phyloP scores from a whole-genome alignment of 2,329 filamentous ascomycete genomes.

The Phoma herbarum region DNA sequence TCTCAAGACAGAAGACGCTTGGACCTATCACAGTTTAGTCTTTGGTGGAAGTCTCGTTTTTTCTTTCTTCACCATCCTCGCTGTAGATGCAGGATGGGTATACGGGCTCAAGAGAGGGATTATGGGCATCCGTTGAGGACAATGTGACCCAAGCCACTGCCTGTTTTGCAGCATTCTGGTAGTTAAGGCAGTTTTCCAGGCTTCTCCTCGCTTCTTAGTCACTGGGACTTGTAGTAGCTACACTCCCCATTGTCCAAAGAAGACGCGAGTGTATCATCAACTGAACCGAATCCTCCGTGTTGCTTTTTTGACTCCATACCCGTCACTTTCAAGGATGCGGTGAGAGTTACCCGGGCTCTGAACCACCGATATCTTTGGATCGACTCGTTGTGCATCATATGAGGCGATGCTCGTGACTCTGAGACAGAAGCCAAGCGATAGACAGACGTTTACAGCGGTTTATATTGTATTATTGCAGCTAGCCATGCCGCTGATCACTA shows the following conservation, averaged over 20 bases:
- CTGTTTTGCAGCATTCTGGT: no score
- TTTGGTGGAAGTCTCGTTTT: slow-evolving; percentile 76
- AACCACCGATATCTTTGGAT: slow-evolving; percentile 39
- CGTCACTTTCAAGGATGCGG: slow-evolving; percentile 31
- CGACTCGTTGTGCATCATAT: slow-evolving; percentile 40
- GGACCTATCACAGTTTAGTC: slow-evolving; percentile 72
- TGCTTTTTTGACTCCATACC: background rate
- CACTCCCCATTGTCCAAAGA: no score
- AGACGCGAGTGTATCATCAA: no score
- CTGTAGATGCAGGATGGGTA: slow-evolving; percentile 62
- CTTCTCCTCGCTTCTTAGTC: no score
- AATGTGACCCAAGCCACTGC: no score
- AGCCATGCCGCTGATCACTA: slow-evolving; percentile 22
- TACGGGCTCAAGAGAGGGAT: slow-evolving; percentile 54
- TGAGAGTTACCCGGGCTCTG: slow-evolving; percentile 28
- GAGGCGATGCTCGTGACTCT: slow-evolving; percentile 35
- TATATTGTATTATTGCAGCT: slow-evolving; percentile 35
- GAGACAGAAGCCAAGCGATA: slow-evolving; percentile 33
- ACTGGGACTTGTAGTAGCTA: no score
- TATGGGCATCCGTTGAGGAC: no score
- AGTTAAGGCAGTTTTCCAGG: no score
- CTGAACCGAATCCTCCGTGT: no score
- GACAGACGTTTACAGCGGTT: slow-evolving; percentile 36
- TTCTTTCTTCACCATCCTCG: slow-evolving; percentile 65
- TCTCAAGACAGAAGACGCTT: slow-evolving; percentile 63